phyloP scores from a whole-genome alignment of 768 basidiomycete genomes.

The Naganishia kalamii region DNA sequence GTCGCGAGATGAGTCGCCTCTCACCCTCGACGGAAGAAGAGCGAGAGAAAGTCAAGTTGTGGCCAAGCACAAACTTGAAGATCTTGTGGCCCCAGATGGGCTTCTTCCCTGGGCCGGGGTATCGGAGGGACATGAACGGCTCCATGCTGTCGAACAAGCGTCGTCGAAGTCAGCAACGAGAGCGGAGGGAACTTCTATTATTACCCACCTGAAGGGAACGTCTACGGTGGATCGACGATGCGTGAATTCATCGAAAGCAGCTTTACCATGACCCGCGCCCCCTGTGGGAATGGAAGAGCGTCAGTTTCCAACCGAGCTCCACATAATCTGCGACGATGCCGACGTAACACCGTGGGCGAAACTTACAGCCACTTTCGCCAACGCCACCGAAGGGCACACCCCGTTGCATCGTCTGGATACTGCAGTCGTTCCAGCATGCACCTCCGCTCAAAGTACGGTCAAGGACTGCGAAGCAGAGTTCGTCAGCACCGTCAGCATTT shows the following conservation, averaged over 20 bases:
- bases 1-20: slow-evolving; percentile 2
- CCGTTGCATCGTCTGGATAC: slow-evolving; percentile 22
- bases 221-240: slow-evolving; percentile 34
- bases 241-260: slow-evolving; percentile 41
- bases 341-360: background rate
- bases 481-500: background rate
- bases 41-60: slow-evolving; percentile 20
- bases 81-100: slow-evolving; percentile 18
- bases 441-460: slow-evolving; percentile 41
- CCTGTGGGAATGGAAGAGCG: background rate
- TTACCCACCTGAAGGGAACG: slow-evolving; percentile 24
- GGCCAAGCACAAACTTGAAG: slow-evolving; percentile 18
- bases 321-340: background rate
- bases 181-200: background rate
- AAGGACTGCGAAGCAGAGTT: slow-evolving; percentile 27
- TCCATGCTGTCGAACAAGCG: slow-evolving; percentile 30
- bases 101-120: slow-evolving; percentile 27
- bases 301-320: background rate
- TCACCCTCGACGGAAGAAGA: slow-evolving; percentile 14
- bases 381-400: slow-evolving; percentile 45
- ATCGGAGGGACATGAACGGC: slow-evolving; percentile 37
- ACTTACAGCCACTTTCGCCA: slow-evolving; percentile 44
- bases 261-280: slow-evolving; percentile 42
- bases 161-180: background rate
- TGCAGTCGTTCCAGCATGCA: slow-evolving; percentile 40